Evolutionary conservation across 148 eudicot genomes (phyloP).

Genomic region (Selenicereus undatus): DNA sequence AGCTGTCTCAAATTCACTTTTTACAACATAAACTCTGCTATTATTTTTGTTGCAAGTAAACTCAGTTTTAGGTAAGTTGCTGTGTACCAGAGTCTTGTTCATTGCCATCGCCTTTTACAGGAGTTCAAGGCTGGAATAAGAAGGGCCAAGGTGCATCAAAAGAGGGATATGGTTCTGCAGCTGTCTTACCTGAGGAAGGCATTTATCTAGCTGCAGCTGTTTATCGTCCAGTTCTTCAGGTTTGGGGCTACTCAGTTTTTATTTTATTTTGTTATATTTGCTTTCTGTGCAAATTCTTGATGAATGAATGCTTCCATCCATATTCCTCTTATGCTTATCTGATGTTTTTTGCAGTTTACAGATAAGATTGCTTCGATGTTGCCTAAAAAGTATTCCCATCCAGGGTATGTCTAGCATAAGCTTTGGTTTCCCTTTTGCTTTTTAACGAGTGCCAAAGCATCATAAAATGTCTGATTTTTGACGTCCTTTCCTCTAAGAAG

Average conservation of each 20-base stretch:
- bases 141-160: constrained; percentile 66
- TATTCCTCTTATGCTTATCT: constrained; percentile 4
- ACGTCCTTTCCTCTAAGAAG: neutral
- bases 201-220: constrained; percentile 95
- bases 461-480: neutral
- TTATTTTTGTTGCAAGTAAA: neutral
- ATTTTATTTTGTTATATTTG: neutral
- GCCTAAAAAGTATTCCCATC: constrained; percentile 83
- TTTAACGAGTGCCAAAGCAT: neutral
- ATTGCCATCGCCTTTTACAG: constrained; percentile 9
- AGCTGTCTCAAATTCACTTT: neutral
- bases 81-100: neutral
- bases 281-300: neutral
- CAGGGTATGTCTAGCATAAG: constrained; percentile 59
- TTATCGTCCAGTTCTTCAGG: constrained; percentile 95
- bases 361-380: constrained; percentile 81
- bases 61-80: neutral
- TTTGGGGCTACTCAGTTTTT: constrained; percentile 21
- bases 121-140: constrained; percentile 72
- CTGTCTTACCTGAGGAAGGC: constrained; percentile 95
- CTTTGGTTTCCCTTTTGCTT: neutral
- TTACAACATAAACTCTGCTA: neutral
- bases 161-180: constrained; percentile 98
- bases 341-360: constrained; percentile 67
- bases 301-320: neutral